Base-by-base conservation (phyloP, 1,139 yeast species). In the Taphrina wiesneri region DNA sequence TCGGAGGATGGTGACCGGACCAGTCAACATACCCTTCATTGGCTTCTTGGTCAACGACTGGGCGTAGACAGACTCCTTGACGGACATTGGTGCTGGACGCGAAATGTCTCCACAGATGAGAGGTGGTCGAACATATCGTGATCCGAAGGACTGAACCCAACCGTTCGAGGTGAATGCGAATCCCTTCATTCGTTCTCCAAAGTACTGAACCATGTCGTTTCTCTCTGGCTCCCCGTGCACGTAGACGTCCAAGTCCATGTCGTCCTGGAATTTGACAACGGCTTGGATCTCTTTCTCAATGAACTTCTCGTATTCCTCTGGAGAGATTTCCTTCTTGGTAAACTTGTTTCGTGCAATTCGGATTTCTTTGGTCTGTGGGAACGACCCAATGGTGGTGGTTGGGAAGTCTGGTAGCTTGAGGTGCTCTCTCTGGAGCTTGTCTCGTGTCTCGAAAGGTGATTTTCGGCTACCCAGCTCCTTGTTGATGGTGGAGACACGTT, bases 211-310 rank as follows among this genome's bases (percentile, higher is more conserved):
- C 99, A 93, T 93, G 84, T 93, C 99, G 83, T 93, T 93, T 87
- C 99, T 90, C 86, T 95, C 99, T 81, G 99, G 99, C 84, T 93
- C 99, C 85, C 99, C 99, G 82, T 93, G 99, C 73, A 93, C 99
- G 75, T 92, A 85, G 74, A 93, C 99, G 79, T 93, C 99, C 77
- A 93, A 87, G 74, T 96, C 99, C 77, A 92, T 85, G 80, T 93
- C 97, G 83, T 93, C 99, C 85, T 93, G 99, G 95, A 93, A 93
- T 84, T 90, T 88, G 81, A 93, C 90, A 76, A 92, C 98, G 71
- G 83, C 86, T 79, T 89, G 95, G 75, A 93, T 93, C 85, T 93
- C 98, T 83, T 91, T 84, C 84, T 93, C 90, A 81, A 93, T 93
- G 86, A 93, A 93, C 77, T 86, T 82, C 81, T 93, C 97, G 83